Percentiles rank a stretch among this genome's conserved stretches.
Evolutionary conservation across 768 basidiomycete species (phyloP).

Genomic region (Mycena filopes): DNA sequence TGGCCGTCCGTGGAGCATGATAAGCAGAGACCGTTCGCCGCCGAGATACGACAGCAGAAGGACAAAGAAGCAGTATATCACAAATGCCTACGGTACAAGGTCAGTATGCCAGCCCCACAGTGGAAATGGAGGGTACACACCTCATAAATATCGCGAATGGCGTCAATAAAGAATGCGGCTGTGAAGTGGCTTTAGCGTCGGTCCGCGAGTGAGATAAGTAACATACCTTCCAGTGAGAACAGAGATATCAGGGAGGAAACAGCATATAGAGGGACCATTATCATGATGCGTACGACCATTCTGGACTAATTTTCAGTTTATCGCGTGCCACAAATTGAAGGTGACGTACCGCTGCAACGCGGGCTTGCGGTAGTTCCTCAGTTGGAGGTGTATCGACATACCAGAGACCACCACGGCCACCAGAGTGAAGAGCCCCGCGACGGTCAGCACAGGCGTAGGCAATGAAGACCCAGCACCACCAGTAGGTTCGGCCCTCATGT

Average conservation of each 20-base stretch:
- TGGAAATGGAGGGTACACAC: constrained; percentile 52
- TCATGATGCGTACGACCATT: constrained; percentile 94
- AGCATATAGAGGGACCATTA: constrained; percentile 96
- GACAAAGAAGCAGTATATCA: constrained; percentile 93
- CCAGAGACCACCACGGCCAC: constrained; percentile 79
- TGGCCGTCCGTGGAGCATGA: constrained; percentile 89
- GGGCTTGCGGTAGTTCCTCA: constrained; percentile 90
- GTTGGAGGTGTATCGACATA: constrained; percentile 80
- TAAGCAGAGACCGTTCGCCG: constrained; percentile 93
- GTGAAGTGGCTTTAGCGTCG: neutral
- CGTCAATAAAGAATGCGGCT: constrained; percentile 96
- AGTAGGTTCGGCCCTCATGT: neutral
- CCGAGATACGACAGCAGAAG: constrained; percentile 87
- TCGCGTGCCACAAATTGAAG: constrained; percentile 1
- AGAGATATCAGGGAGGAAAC: constrained; percentile 92
- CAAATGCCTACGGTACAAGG: constrained; percentile 72
- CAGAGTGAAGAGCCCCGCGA: constrained; percentile 71
- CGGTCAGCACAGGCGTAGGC: constrained; percentile 63
- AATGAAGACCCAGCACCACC: constrained; percentile 70
- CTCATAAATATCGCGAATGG: constrained; percentile 95
- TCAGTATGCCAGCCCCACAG: neutral
- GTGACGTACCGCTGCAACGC: constrained; percentile 73
- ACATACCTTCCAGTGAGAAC: constrained; percentile 77
- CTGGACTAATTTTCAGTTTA: constrained; percentile 49
- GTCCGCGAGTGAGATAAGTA: neutral